A percentile compares a stretch with the other conserved stretches of the same genome.
These are phyloP conservation scores for Larix kaempferi DNA, from an alignment of 75 land plant species.

Conservation along the genomic window DNA sequence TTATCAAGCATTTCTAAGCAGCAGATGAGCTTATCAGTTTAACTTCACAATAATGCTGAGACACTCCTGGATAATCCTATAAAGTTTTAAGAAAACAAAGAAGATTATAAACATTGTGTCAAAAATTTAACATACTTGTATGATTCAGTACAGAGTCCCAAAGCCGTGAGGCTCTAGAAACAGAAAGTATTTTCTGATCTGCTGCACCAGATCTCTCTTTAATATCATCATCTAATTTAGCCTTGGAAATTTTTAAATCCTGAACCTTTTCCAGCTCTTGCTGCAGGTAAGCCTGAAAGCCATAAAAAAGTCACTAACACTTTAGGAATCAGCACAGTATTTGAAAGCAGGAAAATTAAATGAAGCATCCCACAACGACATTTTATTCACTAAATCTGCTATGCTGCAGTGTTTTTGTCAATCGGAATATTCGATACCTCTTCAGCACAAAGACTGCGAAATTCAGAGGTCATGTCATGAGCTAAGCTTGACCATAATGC, in stretches of 20 bases:
- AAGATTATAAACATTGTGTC: not conserved
- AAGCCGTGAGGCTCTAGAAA: conserved; percentile 79
- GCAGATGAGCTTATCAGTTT: not conserved
- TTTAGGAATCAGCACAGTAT: not conserved
- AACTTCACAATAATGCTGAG: not conserved
- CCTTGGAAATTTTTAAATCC: conserved; percentile 64
- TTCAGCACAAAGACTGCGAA: conserved; percentile 97
- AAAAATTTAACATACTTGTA: conserved; percentile 49
- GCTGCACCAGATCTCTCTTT: conserved; percentile 54
- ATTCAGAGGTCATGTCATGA: conserved; percentile 98
- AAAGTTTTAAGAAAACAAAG: not conserved
- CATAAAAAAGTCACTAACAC: not conserved
- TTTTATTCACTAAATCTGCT: too few relatives aligned
- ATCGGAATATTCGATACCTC: conserved; percentile 50
- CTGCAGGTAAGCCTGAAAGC: conserved; percentile 85
- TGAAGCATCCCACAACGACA: not conserved
- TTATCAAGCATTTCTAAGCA: not conserved
- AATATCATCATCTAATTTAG: conserved; percentile 55
- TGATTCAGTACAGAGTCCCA: conserved; percentile 93
- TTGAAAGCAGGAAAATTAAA: not conserved
- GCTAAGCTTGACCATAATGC: conserved; percentile 95
- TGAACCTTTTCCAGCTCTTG: conserved; percentile 96
- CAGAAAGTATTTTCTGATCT: conserved; percentile 56
- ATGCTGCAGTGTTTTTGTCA: not conserved
- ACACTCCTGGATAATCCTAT: not conserved